phyloP scores from a whole-genome alignment of 192 early-diverging fungal species.

The Entomortierella beljakovae region DNA sequence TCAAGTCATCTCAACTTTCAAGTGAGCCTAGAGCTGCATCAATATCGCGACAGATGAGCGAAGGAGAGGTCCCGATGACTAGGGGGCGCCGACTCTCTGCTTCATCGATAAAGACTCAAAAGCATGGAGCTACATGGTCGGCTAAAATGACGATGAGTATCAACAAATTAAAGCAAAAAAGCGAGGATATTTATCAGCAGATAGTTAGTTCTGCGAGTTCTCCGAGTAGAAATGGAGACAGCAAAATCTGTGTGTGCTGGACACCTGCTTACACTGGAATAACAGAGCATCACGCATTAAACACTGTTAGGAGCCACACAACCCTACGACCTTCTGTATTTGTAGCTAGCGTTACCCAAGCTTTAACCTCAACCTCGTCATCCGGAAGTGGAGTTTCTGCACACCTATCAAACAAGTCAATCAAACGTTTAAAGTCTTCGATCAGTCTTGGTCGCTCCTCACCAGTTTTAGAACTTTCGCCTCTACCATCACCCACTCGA shows the following conservation, averaged over 20 bases:
- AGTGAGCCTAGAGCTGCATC: slow-evolving; percentile 9
- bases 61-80: background rate
- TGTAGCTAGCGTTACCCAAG: slow-evolving; percentile 8
- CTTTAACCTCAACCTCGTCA: background rate
- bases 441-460: slow-evolving; percentile 14
- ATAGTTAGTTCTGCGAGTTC: slow-evolving; percentile 21
- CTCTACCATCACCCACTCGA: slow-evolving; percentile 19
- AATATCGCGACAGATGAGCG: slow-evolving; percentile 32
- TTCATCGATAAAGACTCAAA: slow-evolving; percentile 33
- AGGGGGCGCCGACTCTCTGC: slow-evolving; percentile 31
- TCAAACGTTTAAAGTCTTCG: slow-evolving; percentile 39
- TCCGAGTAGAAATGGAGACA: background rate
- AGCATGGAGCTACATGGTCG: slow-evolving; percentile 26
- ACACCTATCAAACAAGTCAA: slow-evolving; percentile 20
- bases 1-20: background rate
- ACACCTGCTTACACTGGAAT: slow-evolving; percentile 34
- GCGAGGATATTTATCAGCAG: slow-evolving; percentile 48
- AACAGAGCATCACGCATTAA: slow-evolving; percentile 20
- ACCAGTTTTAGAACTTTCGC: background rate
- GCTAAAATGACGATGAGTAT: slow-evolving; percentile 36
- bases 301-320: slow-evolving; percentile 20
- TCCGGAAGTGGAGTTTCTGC: background rate
- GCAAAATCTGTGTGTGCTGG: slow-evolving; percentile 32
- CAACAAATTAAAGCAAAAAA: slow-evolving; percentile 45
- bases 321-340: slow-evolving; percentile 27